Conservation (phyloP, 148 eudicot genomes). For the Bassia scoparia region DNA sequence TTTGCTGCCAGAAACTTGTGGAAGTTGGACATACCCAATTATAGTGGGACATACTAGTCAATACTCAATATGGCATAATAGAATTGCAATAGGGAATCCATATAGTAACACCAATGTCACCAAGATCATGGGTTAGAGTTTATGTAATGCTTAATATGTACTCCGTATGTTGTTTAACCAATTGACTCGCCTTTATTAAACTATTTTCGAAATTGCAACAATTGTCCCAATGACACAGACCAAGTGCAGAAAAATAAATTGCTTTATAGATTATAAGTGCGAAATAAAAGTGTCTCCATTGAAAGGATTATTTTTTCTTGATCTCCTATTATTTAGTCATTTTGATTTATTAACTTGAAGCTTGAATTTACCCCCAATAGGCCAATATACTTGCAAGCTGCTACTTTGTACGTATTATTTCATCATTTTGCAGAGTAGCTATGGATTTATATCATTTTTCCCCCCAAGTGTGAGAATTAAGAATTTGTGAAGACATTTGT, state of each 20-base stretch:
- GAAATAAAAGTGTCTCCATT: neutral
- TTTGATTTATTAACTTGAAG: neutral
- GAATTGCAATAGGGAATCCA: neutral
- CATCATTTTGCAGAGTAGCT: neutral
- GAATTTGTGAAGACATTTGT: neutral
- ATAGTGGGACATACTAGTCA: neutral
- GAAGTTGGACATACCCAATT: neutral
- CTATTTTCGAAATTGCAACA: neutral
- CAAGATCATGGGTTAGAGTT: neutral
- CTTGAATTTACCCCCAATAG: neutral
- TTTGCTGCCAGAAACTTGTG: neutral
- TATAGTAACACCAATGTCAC: neutral
- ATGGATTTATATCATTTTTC: neutral
- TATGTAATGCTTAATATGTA: neutral
- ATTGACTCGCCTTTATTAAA: neutral
- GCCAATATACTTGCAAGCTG: neutral
- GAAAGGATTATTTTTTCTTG: neutral
- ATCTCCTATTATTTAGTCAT: neutral
- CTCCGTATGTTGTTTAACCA: no score
- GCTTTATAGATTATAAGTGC: neutral
- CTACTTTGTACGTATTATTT: neutral
- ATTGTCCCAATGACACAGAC: neutral
- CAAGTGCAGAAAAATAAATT: neutral
- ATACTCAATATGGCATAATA: no score
- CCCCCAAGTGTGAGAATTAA: no score